Conservation (phyloP, 306 rosid genomes). For the Albizia julibrissin region DNA sequence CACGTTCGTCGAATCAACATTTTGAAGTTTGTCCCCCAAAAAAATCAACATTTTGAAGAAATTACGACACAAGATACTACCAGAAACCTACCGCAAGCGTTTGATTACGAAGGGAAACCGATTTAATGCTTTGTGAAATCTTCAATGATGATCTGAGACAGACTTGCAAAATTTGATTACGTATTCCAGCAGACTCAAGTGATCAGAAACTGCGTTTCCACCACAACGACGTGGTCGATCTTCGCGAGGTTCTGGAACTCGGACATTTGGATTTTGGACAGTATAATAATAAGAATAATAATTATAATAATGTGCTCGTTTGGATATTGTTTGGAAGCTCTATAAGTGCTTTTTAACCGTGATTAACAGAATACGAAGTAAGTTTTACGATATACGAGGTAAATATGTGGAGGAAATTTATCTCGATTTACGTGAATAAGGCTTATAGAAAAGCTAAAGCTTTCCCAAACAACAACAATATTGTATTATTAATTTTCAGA, state of each 20-base stretch:
- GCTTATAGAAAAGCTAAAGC: no score
- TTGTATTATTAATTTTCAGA: no score
- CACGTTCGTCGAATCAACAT: neutral
- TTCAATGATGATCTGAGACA: neutral
- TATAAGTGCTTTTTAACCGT: no score
- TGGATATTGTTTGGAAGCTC: no score
- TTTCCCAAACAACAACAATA: no score
- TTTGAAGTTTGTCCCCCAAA: no score
- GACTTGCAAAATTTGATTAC: conserved; percentile 7
- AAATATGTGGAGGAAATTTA: no score
- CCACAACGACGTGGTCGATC: neutral
- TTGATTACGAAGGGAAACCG: neutral
- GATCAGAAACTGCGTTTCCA: conserved; percentile 10
- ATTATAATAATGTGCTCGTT: no score
- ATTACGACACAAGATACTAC: neutral
- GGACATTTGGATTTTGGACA: neutral
- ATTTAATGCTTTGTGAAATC: neutral
- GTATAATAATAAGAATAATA: neutral
- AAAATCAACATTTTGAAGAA: neutral
- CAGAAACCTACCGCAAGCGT: neutral
- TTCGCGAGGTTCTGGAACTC: neutral
- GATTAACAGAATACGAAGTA: no score
- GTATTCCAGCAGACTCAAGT: neutral
- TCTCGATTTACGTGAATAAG: no score
- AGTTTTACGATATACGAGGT: no score